These are phyloP conservation scores for Myochromella boudieri DNA, from an alignment of 768 basidiomycete species.

Conservation along the genomic window DNA sequence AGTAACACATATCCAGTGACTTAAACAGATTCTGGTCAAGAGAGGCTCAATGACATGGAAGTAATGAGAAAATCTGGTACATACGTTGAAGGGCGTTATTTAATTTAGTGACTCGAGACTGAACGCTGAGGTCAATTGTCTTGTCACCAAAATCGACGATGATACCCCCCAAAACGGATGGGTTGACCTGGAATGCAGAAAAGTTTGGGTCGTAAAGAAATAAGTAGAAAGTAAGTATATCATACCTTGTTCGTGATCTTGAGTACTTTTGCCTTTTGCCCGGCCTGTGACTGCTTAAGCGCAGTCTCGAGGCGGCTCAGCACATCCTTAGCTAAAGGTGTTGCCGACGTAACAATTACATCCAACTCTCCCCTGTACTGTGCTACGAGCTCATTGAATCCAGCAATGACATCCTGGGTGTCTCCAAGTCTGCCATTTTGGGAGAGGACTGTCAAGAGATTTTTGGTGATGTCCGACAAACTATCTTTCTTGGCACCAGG, in stretches of 20 bases:
- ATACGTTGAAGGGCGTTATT: constrained; percentile 84
- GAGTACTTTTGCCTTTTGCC: constrained; percentile 82
- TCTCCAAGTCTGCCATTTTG: constrained; percentile 92
- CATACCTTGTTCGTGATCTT: constrained; percentile 90
- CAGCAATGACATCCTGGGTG: constrained; percentile 83
- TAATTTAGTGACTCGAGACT: constrained; percentile 91
- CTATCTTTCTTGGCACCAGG: constrained; percentile 65
- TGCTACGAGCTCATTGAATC: constrained; percentile 86
- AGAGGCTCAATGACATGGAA: background rate
- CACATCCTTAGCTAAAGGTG: constrained; percentile 75
- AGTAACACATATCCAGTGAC: constrained; percentile 1
- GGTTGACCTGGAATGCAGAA: constrained; percentile 80
- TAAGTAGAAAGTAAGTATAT: constrained; percentile 1
- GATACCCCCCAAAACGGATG: constrained; percentile 86
- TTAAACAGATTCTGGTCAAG: constrained; percentile 45
- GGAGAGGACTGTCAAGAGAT: constrained; percentile 85
- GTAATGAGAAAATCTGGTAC: constrained; percentile 25
- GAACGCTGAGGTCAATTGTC: constrained; percentile 94
- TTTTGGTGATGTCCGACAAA: constrained; percentile 87
- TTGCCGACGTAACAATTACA: constrained; percentile 87
- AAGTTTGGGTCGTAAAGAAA: constrained; percentile 6
- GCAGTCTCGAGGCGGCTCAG: constrained; percentile 78
- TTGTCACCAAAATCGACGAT: constrained; percentile 98
- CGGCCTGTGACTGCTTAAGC: constrained; percentile 84
- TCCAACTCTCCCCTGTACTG: constrained; percentile 92